Evolutionary conservation across 192 early-diverging fungal genomes (phyloP), one percentile per base, ranked within the genome.

Genomic region (Phycomyces blakesleeanus): DNA sequence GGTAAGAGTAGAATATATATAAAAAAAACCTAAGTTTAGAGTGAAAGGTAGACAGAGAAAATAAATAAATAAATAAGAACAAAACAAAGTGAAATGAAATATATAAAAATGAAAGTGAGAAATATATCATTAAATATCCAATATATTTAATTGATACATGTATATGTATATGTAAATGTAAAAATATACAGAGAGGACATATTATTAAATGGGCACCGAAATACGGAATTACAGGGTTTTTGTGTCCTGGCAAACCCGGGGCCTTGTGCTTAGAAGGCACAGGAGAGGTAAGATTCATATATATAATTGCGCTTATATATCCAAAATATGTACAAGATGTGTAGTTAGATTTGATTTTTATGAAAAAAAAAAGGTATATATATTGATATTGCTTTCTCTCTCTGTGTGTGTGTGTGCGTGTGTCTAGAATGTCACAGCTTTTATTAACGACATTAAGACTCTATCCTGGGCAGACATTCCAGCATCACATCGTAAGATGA

Each of bases 401-500:
- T 54, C 20, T 57, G 24, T 3, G 24, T 24, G 9, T 16, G 10
- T 44, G 9, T 44, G 16, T 44, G 42, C 10, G 16, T 16, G 9
- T 16, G 16, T 44, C 42, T 44, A 60, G 41, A 25, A 61, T 25
- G 66, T 68, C 1, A 15, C 25, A 4, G 22, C 21, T 4, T 68
- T 68, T 26, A 47, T 68, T 15, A 60, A 68, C 26, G 66, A 68
- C 25, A 68, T 68, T 40, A 68, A 68, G 39, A 68, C 66, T 11
- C 27, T 61, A 2, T 68, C 66, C 12, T 68, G 66, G 66, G 59
- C 58, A 11, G 49, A 61, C 47, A 55, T 68, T 14, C 66, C 66
- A 11, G 66, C 66, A 16, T 22, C 37, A 5, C 66, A 68, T 25
- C 50, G 53, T 6, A 68, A 68, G 44, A 68, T 68, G 50, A 25